These are phyloP conservation scores for Herpetomonas tarakana DNA, from an alignment of 208 protist genomes.

Conservation along the genomic window DNA sequence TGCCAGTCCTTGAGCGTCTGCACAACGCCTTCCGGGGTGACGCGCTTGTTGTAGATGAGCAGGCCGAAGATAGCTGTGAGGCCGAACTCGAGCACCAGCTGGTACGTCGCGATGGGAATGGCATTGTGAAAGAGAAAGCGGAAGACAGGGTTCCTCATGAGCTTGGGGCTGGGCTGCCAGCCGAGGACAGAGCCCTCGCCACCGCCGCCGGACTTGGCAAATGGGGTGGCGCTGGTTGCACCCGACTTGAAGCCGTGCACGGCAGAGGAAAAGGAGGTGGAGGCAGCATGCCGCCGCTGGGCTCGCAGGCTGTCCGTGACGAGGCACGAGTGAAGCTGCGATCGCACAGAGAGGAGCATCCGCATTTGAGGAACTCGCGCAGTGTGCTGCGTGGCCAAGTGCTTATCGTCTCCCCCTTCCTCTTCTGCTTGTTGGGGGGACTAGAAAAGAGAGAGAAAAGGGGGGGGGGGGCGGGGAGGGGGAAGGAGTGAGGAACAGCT, in stretches of 20 bases:
- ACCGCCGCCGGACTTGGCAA: constrained; percentile 2
- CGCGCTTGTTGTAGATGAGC: constrained; percentile 22
- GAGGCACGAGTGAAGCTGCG: too few relatives aligned
- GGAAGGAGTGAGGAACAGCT: too few relatives aligned
- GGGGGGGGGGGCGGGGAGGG: too few relatives aligned
- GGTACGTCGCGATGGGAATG: constrained; percentile 54
- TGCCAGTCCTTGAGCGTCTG: constrained; percentile 19
- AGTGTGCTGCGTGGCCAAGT: too few relatives aligned
- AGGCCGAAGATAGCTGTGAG: constrained; percentile 39
- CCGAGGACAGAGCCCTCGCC: constrained; percentile 10
- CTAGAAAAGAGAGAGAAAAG: too few relatives aligned
- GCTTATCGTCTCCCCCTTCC: too few relatives aligned
- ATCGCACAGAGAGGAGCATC: too few relatives aligned
- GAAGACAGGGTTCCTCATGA: constrained; percentile 36
- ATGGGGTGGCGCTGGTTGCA: not conserved
- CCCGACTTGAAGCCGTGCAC: constrained; percentile 11
- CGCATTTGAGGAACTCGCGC: too few relatives aligned
- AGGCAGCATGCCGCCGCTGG: too few relatives aligned
- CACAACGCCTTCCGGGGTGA: constrained; percentile 33
- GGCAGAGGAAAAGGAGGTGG: too few relatives aligned
- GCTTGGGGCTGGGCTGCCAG: constrained; percentile 34
- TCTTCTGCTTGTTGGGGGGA: too few relatives aligned
- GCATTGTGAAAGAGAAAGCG: constrained; percentile 57
- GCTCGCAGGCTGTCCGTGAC: too few relatives aligned
- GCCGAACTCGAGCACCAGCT: constrained; percentile 55